Percentiles rank a stretch among this genome's conserved stretches.
These are phyloP conservation scores for Pinus albicaulis DNA, from an alignment of 75 land plant genomes.

Conservation along the genomic window DNA sequence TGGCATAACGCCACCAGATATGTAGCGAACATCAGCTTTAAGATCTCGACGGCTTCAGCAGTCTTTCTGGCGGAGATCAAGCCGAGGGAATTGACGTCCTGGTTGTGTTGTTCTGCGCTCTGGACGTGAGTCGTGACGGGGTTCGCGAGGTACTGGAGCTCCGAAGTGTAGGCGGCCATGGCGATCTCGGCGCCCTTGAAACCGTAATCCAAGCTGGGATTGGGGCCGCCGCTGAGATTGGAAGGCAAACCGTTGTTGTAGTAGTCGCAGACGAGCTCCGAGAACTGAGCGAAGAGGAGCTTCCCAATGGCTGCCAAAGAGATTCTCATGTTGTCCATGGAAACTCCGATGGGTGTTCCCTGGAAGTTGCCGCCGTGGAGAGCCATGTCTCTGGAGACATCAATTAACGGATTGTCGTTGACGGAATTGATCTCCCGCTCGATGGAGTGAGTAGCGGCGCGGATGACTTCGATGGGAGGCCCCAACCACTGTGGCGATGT, in stretches of 20 bases:
- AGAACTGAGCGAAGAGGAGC: conserved; percentile 49
- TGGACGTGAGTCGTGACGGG: conserved; percentile 55
- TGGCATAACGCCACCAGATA: conserved; percentile 42
- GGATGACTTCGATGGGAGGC: neutral
- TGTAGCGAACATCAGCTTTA: conserved; percentile 37
- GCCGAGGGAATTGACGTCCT: conserved; percentile 55
- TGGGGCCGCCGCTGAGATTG: conserved; percentile 36
- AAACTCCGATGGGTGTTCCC: conserved; percentile 56
- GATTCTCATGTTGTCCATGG: conserved; percentile 55
- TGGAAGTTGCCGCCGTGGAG: conserved; percentile 61
- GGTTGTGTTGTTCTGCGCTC: conserved; percentile 53
- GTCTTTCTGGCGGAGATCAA: conserved; percentile 46
- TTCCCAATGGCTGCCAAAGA: conserved; percentile 49
- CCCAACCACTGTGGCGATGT: conserved; percentile 28
- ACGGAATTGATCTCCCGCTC: conserved; percentile 39
- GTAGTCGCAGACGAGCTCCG: conserved; percentile 51
- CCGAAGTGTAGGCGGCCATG: conserved; percentile 58
- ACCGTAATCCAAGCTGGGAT: conserved; percentile 53
- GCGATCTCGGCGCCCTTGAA: conserved; percentile 54
- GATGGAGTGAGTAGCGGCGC: conserved; percentile 20
- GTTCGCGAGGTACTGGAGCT: conserved; percentile 44
- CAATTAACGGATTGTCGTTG: conserved; percentile 32
- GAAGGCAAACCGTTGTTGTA: conserved; percentile 57
- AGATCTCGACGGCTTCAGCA: conserved; percentile 42
- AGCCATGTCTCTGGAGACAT: conserved; percentile 29